Evolutionary conservation across 2,329 filamentous ascomycete species (phyloP).

Genomic region (Fusarium euwallaceae): DNA sequence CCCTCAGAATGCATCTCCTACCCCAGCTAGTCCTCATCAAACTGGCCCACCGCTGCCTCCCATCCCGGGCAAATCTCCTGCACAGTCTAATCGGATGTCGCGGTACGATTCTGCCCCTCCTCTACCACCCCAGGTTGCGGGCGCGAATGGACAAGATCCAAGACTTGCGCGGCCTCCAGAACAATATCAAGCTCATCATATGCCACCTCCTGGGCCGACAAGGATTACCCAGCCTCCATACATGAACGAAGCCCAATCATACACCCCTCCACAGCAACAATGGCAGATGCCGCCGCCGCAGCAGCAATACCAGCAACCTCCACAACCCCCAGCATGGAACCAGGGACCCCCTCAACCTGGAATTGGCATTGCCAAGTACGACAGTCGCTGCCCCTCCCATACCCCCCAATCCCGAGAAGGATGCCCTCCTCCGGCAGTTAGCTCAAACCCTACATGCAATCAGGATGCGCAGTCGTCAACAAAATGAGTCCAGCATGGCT

Average conservation of each 20-base stretch:
- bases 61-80: constrained; percentile 31
- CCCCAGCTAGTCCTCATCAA: constrained; percentile 40
- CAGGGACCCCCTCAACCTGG: constrained; percentile 52
- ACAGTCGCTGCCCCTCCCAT: constrained; percentile 82
- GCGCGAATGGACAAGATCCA: constrained; percentile 24
- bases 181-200: constrained; percentile 37
- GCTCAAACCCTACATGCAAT: constrained; percentile 77
- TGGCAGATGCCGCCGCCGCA: constrained; percentile 39
- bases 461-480: constrained; percentile 75
- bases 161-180: constrained; percentile 27
- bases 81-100: constrained; percentile 47
- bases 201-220: constrained; percentile 26
- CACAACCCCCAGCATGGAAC: constrained; percentile 45
- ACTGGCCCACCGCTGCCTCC: constrained; percentile 49
- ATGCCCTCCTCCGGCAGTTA: constrained; percentile 83
- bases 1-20: constrained; percentile 51
- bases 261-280: constrained; percentile 39
- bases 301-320: constrained; percentile 38
- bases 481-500: constrained; percentile 80
- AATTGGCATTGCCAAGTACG: constrained; percentile 62
- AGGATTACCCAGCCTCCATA: constrained; percentile 32
- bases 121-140: constrained; percentile 53
- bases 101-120: constrained; percentile 64
- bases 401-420: constrained; percentile 95
- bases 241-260: constrained; percentile 34